Conservation (phyloP, 768 basidiomycete species). For the Trametes cinnabarina region DNA sequence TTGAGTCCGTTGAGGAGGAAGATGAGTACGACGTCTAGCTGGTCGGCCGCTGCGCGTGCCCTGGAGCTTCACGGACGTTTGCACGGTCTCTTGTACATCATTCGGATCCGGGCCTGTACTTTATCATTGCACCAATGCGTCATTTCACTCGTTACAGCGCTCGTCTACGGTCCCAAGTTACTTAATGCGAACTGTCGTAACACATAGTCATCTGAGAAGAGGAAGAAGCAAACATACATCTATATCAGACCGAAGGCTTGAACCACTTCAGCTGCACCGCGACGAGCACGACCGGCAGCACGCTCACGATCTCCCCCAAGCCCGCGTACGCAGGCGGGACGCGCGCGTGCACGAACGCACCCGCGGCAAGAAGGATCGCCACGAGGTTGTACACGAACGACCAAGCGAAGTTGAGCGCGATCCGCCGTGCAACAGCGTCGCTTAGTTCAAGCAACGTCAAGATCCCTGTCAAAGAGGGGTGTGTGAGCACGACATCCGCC, state of each 20-base stretch:
- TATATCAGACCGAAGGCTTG: constrained; percentile 14
- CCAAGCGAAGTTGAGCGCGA: constrained; percentile 39
- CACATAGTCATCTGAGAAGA: too few species aligned
- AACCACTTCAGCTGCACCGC: constrained; percentile 33
- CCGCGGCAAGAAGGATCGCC: constrained; percentile 48
- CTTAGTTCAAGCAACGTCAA: constrained; percentile 38
- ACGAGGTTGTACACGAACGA: constrained; percentile 43
- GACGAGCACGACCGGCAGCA: constrained; percentile 41
- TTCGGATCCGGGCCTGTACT: neutral
- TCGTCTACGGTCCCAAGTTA: too few species aligned
- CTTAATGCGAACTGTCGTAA: too few species aligned
- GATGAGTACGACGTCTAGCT: neutral
- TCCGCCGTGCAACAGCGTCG: constrained; percentile 33
- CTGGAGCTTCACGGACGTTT: neutral
- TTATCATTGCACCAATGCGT: neutral
- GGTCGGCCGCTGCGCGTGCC: neutral
- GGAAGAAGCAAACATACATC: neutral
- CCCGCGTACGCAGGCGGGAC: constrained; percentile 44
- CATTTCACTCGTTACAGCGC: neutral
- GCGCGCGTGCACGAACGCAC: constrained; percentile 41
- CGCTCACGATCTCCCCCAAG: constrained; percentile 42
- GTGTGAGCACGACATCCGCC: constrained; percentile 47
- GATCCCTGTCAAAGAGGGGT: constrained; percentile 35
- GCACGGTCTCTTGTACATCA: neutral
- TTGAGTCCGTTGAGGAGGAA: neutral